A percentile compares a stretch with the other conserved stretches of the same genome.
Evolutionary conservation across 331 rosid species (phyloP).

Genomic region (Pyracantha coccinea): DNA sequence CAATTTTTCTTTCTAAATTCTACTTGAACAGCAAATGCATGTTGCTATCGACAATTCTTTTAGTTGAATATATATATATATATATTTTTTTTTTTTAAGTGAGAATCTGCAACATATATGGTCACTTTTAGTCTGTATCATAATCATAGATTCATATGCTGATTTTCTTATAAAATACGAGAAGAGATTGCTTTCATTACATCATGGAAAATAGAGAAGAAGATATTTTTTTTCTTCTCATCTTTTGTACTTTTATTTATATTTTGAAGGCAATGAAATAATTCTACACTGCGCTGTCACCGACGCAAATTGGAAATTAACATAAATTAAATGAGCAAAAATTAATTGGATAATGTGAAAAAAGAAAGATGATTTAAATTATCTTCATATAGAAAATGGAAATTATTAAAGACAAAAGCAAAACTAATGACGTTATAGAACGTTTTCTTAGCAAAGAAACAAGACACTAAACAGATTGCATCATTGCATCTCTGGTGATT

Average conservation of each 20-base stretch:
- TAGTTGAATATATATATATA: too few relatives aligned
- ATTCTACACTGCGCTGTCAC: too few relatives aligned
- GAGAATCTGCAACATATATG: too few relatives aligned
- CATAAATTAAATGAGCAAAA: too few relatives aligned
- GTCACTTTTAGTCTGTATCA: neutral
- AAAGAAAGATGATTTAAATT: neutral
- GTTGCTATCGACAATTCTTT: neutral
- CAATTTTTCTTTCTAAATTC: neutral
- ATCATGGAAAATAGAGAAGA: neutral
- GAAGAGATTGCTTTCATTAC: neutral
- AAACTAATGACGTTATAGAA: neutral
- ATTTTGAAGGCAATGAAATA: too few relatives aligned
- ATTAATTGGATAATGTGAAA: too few relatives aligned
- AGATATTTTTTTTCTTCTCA: too few relatives aligned
- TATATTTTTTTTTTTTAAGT: too few relatives aligned
- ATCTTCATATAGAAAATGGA: neutral
- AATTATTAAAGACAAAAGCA: neutral
- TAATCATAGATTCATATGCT: neutral
- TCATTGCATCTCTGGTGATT: too few relatives aligned
- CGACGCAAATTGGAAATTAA: too few relatives aligned
- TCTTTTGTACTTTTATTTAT: too few relatives aligned
- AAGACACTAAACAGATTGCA: neutral
- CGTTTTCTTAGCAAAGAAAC: neutral
- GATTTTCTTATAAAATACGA: neutral
- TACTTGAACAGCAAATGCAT: neutral